These are phyloP conservation scores for Cyclaneusma minus DNA, from an alignment of 2,329 filamentous ascomycete species.

Conservation along the genomic window DNA sequence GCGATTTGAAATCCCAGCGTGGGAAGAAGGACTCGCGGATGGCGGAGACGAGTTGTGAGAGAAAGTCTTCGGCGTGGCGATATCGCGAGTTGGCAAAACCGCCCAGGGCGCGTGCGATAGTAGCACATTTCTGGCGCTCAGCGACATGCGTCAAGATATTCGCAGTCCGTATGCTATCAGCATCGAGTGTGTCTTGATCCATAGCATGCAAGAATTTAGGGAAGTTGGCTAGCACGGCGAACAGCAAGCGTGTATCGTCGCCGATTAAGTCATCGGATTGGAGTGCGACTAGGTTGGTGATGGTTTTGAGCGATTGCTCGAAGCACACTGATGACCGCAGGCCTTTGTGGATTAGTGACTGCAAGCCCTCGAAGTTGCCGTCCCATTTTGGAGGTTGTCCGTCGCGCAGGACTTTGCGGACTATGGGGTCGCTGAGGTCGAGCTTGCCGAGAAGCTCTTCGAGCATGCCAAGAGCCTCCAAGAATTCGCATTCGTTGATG, in stretches of 20 bases:
- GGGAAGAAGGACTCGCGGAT: conserved; percentile 70
- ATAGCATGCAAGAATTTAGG: conserved; percentile 71
- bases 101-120: conserved; percentile 53
- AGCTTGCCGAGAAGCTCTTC: conserved; percentile 74
- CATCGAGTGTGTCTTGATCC: conserved; percentile 44
- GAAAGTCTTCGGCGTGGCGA: conserved; percentile 57
- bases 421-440: conserved; percentile 55
- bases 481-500: conserved; percentile 88
- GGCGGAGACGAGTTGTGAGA: conserved; percentile 56
- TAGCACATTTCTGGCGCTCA: conserved; percentile 51
- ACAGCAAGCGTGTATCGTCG: conserved; percentile 66
- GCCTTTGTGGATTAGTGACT: conserved; percentile 79
- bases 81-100: conserved; percentile 55
- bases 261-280: conserved; percentile 72
- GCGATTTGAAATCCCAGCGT: conserved; percentile 63
- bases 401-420: conserved; percentile 58
- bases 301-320: conserved; percentile 57
- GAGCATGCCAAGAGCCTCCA: conserved; percentile 83
- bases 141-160: conserved; percentile 57
- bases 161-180: conserved; percentile 44
- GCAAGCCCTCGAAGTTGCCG: conserved; percentile 71
- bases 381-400: conserved; percentile 80
- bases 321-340: conserved; percentile 74
- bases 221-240: conserved; percentile 80
- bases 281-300: conserved; percentile 65